Evolutionary conservation across 1,139 yeast species (phyloP).

Genomic region (Taiozyma sp.): DNA sequence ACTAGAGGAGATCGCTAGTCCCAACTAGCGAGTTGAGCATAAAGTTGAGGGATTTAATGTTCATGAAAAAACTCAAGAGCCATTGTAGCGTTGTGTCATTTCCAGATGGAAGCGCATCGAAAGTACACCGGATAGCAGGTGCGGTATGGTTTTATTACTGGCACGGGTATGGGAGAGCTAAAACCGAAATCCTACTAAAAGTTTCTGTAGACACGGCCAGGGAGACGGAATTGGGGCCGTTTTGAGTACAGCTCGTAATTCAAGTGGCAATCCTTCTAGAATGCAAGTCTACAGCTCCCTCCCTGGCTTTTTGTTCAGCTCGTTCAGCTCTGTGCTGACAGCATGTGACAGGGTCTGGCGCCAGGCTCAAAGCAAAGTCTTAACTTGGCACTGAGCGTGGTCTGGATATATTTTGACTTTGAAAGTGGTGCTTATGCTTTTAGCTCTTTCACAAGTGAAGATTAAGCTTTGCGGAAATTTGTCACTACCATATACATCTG

Average conservation of each 20-base stretch:
- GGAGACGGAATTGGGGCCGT: not conserved
- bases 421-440: not conserved
- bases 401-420: not conserved
- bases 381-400: not conserved
- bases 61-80: not conserved
- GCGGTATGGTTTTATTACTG: not conserved
- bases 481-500: not conserved
- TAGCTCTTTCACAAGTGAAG: not conserved
- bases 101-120: not conserved
- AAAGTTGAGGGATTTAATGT: too few relatives aligned
- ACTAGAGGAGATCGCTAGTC: too few relatives aligned
- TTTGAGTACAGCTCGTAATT: not conserved
- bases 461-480: not conserved
- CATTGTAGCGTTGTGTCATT: not conserved
- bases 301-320: too few relatives aligned
- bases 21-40: too few relatives aligned
- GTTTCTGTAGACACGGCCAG: not conserved
- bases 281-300: too few relatives aligned
- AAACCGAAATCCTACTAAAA: not conserved
- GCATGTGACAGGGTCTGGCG: not conserved
- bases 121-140: too few relatives aligned
- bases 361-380: not conserved
- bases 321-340: not conserved
- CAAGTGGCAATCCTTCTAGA: too few relatives aligned
- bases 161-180: not conserved